Evolutionary conservation across 495 filamentous ascomycete species (phyloP).

Genomic region (Aspergillus incahuasiensis): DNA sequence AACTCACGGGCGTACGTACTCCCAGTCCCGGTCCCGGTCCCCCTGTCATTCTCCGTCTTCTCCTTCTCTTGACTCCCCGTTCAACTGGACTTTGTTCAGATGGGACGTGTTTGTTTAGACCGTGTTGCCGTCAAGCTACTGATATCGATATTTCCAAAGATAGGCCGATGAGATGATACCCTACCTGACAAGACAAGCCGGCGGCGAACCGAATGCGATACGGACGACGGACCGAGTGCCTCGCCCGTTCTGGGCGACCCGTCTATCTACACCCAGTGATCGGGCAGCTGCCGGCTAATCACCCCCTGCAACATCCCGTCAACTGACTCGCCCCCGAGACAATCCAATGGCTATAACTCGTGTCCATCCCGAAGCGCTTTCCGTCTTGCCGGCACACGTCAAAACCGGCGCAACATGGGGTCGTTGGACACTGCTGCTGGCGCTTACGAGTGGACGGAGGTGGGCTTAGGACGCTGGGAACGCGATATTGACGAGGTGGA

Average conservation of each 20-base stretch:
- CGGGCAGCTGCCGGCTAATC: neutral
- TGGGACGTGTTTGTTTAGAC: too few species aligned
- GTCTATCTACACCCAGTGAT: neutral
- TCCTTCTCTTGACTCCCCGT: too few species aligned
- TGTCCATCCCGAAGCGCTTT: neutral
- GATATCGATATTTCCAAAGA: too few species aligned
- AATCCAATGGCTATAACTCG: neutral
- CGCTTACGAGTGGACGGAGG: slow-evolving; percentile 10
- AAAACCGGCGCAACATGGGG: neutral
- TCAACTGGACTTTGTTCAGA: too few species aligned
- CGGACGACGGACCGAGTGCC: slow-evolving; percentile 10
- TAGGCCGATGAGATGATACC: neutral
- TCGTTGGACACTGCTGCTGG: neutral
- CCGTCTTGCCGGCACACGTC: neutral
- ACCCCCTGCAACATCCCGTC: neutral
- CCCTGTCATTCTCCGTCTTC: too few species aligned
- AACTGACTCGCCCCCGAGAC: neutral
- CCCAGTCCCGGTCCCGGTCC: too few species aligned
- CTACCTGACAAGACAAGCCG: too few species aligned
- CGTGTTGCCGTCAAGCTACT: too few species aligned
- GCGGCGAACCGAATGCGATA: neutral
- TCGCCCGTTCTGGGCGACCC: slow-evolving; percentile 9
- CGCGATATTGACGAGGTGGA: slow-evolving; percentile 44
- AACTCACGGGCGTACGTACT: too few species aligned
- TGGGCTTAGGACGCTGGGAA: slow-evolving; percentile 27